Conservation (phyloP, 148 eudicot genomes). For the Camellia sinensis region DNA sequence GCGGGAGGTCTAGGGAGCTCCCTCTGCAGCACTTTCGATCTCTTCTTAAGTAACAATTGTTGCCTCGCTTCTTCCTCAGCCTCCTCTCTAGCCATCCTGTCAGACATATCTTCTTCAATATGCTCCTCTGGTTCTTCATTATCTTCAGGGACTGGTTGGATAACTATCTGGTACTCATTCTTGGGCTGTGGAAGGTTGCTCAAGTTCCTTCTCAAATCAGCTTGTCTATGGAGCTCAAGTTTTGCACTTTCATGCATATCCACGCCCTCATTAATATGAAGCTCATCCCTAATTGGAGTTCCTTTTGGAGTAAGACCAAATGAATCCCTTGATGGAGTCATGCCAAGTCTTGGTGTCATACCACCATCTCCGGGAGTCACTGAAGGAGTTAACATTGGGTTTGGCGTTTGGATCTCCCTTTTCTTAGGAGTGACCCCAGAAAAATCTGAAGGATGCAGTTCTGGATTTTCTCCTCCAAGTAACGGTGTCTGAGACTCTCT, state of each 20-base stretch:
- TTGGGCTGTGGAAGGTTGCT: slow-evolving; percentile 86
- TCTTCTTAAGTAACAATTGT: slow-evolving; percentile 75
- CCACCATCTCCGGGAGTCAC: slow-evolving; percentile 77
- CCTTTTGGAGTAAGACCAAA: slow-evolving; percentile 89
- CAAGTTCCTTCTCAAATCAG: slow-evolving; percentile 73
- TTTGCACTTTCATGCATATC: slow-evolving; percentile 78
- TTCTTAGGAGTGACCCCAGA: slow-evolving; percentile 98
- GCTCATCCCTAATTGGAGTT: slow-evolving; percentile 92
- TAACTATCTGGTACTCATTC: slow-evolving; percentile 89
- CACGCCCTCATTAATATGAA: slow-evolving; percentile 86
- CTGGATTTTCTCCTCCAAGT: slow-evolving; percentile 94
- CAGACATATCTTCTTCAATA: slow-evolving; percentile 99
- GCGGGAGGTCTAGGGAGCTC: slow-evolving; percentile 96
- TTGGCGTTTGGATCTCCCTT: slow-evolving; percentile 89
- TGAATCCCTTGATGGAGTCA: slow-evolving; percentile 88
- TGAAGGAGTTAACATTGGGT: slow-evolving; percentile 80
- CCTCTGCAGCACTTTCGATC: slow-evolving; percentile 96
- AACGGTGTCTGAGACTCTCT: slow-evolving; percentile 95
- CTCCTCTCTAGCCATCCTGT: slow-evolving; percentile 79
- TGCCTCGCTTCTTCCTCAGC: slow-evolving; percentile 94
- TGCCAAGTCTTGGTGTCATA: slow-evolving; percentile 78
- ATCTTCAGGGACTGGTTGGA: slow-evolving; percentile 82
- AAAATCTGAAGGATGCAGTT: slow-evolving; percentile 94
- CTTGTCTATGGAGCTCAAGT: slow-evolving; percentile 68
- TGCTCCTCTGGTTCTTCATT: slow-evolving; percentile 78